Conservation (phyloP, 129 eudicot genomes). For the Flaveria ramosissima region DNA sequence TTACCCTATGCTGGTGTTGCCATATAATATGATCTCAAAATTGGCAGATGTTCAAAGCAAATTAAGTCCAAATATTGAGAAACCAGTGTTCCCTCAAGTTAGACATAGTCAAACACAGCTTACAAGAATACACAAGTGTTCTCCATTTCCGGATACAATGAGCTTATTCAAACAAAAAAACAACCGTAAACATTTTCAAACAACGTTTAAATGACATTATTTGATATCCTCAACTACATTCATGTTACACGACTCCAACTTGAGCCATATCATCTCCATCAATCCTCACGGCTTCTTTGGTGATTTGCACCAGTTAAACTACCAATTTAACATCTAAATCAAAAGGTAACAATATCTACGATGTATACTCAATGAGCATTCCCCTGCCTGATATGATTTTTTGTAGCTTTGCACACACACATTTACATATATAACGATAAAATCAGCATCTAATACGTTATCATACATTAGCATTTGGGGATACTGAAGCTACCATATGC, state of each 20-base stretch:
- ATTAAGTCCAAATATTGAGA: background rate
- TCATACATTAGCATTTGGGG: background rate
- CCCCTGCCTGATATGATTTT: background rate
- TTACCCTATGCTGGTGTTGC: background rate
- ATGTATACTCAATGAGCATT: conserved; percentile 1
- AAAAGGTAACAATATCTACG: background rate
- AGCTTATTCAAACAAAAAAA: background rate
- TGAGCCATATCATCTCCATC: background rate
- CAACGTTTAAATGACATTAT: background rate
- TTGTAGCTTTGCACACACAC: background rate
- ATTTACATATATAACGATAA: background rate
- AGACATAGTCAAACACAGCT: background rate
- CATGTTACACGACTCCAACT: conserved; percentile 12
- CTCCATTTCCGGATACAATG: background rate
- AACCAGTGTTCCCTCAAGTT: too few species aligned
- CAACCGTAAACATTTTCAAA: background rate
- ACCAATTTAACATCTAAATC: conserved; percentile 13
- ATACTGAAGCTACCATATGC: background rate
- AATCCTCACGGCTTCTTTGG: background rate
- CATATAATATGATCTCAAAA: too few species aligned
- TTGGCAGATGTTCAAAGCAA: background rate
- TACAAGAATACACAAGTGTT: background rate
- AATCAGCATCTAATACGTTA: background rate
- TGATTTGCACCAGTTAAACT: background rate
- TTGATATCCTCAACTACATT: conserved; percentile 14